Percentiles rank a stretch among this genome's conserved stretches.
These are phyloP conservation scores for Pecoramyces ruminantium DNA, from an alignment of 192 early-diverging fungal species.

Conservation along the genomic window DNA sequence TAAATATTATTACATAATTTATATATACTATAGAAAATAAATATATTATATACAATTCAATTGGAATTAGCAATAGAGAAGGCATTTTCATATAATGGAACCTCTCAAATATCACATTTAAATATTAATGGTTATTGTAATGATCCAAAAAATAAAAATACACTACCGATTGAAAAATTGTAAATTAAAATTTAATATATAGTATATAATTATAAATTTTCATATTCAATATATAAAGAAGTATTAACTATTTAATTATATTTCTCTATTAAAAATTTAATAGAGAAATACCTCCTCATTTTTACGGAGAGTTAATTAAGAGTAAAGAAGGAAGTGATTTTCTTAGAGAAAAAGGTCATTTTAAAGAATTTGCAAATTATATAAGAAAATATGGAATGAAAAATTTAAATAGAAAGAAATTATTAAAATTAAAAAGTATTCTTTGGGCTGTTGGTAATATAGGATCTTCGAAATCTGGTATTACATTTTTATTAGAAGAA, in stretches of 20 bases:
- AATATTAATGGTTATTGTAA: neutral
- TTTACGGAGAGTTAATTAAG: constrained; percentile 62
- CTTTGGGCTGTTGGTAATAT: constrained; percentile 77
- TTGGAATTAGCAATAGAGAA: neutral
- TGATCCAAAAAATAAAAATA: neutral
- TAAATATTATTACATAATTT: too few relatives aligned
- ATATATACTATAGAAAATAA: neutral
- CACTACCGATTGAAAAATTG: neutral
- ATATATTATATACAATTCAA: neutral
- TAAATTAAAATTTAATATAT: neutral
- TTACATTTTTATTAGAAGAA: constrained; percentile 53
- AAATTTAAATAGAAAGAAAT: constrained; percentile 14
- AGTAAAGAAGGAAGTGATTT: constrained; percentile 53
- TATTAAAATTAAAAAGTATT: constrained; percentile 47
- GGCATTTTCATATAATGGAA: neutral
- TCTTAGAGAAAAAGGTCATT: constrained; percentile 47
- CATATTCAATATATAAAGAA: too few relatives aligned
- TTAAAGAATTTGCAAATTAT: constrained; percentile 36
- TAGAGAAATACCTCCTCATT: constrained; percentile 40
- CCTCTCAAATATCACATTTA: neutral
- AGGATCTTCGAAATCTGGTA: constrained; percentile 42
- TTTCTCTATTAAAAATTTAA: neutral
- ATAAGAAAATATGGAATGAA: constrained; percentile 25
- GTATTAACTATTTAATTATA: neutral
- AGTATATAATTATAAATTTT: too few relatives aligned